Conservation (phyloP, 768 basidiomycete genomes). For the Lactarius hengduanensis region DNA sequence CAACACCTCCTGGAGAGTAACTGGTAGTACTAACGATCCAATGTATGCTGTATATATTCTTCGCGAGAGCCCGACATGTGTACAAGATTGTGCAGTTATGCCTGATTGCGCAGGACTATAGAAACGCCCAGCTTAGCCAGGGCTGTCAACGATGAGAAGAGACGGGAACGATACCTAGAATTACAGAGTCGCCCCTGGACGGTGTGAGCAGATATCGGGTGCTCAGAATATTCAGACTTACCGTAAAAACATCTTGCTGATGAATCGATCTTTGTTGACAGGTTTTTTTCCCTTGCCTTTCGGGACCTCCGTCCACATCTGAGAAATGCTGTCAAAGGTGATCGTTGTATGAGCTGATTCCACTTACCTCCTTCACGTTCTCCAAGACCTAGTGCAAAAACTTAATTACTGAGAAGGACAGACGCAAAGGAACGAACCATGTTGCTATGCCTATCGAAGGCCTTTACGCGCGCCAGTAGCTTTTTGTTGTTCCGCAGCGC, state of each 20-base stretch:
- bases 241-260: conserved; percentile 99
- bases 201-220: conserved; percentile 23
- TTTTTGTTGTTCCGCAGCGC: conserved; percentile 99
- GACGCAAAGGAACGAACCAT: conserved; percentile 61
- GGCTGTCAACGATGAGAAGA: conserved; percentile 30
- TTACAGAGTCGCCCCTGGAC: conserved; percentile 91
- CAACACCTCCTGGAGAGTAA: neutral
- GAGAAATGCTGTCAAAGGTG: neutral
- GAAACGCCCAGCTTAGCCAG: conserved; percentile 34
- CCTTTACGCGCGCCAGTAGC: conserved; percentile 91
- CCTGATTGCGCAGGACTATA: conserved; percentile 74
- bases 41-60: conserved; percentile 2
- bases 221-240: conserved; percentile 37
- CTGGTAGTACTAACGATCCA: conserved; percentile 6
- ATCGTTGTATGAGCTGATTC: conserved; percentile 1
- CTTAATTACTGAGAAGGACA: conserved; percentile 17
- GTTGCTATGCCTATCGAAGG: conserved; percentile 98
- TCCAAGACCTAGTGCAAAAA: conserved; percentile 70
- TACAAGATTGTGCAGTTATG: conserved; percentile 32
- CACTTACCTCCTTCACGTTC: conserved; percentile 91
- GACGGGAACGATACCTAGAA: conserved; percentile 62
- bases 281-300: conserved; percentile 99
- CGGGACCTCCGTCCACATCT: conserved; percentile 99
- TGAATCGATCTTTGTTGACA: conserved; percentile 98
- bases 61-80: neutral